A percentile compares a stretch with the other conserved stretches of the same genome.
Conservation (phyloP, 768 basidiomycete species). For the Chalciporus piperatus region DNA sequence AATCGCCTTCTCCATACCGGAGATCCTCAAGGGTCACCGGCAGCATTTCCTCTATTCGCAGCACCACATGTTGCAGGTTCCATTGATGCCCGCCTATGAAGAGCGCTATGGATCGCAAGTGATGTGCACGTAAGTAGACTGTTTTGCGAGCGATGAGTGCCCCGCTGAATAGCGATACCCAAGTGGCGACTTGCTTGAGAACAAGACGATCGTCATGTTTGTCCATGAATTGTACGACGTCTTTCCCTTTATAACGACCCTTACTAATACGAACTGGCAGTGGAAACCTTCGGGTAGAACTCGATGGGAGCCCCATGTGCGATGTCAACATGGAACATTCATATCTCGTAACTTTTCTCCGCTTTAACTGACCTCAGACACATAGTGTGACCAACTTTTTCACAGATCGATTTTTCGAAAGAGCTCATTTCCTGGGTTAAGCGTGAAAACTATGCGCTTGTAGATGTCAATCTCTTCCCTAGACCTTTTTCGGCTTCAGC, state of each 20-base stretch:
- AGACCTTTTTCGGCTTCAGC: slow-evolving; percentile 43
- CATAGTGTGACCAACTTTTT: slow-evolving; percentile 1
- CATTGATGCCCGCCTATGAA: slow-evolving; percentile 69
- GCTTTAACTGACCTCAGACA: background rate
- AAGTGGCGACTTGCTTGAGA: slow-evolving; percentile 77
- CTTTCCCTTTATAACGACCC: background rate
- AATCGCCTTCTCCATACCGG: slow-evolving; percentile 67
- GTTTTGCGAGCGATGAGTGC: background rate
- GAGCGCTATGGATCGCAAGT: slow-evolving; percentile 78
- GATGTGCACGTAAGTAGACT: slow-evolving; percentile 78
- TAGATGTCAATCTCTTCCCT: slow-evolving; percentile 85
- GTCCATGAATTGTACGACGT: slow-evolving; percentile 88
- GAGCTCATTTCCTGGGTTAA: slow-evolving; percentile 76
- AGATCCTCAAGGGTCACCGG: slow-evolving; percentile 88
- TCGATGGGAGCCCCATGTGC: slow-evolving; percentile 68
- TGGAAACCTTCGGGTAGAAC: slow-evolving; percentile 83
- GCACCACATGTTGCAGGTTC: slow-evolving; percentile 78
- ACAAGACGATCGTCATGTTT: slow-evolving; percentile 78
- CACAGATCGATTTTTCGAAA: slow-evolving; percentile 82
- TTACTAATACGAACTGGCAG: slow-evolving; percentile 37
- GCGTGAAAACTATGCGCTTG: slow-evolving; percentile 60
- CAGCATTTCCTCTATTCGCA: slow-evolving; percentile 75
- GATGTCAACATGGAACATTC: slow-evolving; percentile 79
- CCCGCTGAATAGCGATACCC: slow-evolving; percentile 1
- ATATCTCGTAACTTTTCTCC: slow-evolving; percentile 59